Base-by-base conservation (phyloP, 2,329 filamentous ascomycete species). In the Amphichorda felina region DNA sequence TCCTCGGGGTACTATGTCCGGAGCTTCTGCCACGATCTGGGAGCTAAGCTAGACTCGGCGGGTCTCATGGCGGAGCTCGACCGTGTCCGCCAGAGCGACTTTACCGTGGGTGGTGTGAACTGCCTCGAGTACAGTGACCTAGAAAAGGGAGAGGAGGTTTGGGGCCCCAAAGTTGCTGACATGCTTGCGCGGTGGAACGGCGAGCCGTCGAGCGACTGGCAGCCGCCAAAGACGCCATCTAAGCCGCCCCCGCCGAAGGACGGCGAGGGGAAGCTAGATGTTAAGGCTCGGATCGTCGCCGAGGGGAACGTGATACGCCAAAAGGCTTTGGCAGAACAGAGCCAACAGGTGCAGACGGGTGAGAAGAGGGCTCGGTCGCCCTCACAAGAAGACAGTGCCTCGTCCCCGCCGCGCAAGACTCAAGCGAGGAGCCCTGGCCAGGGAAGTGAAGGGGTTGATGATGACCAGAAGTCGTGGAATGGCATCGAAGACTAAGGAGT, bases 1-100 rank as follows among this genome's bases (percentile, higher is more conserved):
- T 87, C 87, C 2, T 94, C 87, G 1, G 91, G 91, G 27, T 98
- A 95, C 66, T 98, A 98, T 56, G 88, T 98, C 11, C 82, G 91
- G 42, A 93, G 83, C 39, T 76, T 98, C 46, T 88, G 86, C 48
- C 87, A 96, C 53, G 91, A 98, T 50, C 70, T 98, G 4, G 91
- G 89, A 16, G 67, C 78, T 44, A 86, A 85, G 45, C 69, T 95
- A 11, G 77, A 74, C 35, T 94, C 86, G 10, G 77, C 84, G 17
- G 91, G 73, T 24, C 68, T 91, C 44, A 96, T 98, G 89, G 76
- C 83, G 16, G 78, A 82, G 46, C 72, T 98, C 15, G 72, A 82
- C 38, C 79, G 91, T 37, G 82, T 76, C 4, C 75, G 82, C 35
- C 91, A 98, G 59, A 83, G 77, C 14, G 75, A 86, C 41, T 96